Conservation (phyloP, 106 monocot species). For the Cymbidium sinense region DNA sequence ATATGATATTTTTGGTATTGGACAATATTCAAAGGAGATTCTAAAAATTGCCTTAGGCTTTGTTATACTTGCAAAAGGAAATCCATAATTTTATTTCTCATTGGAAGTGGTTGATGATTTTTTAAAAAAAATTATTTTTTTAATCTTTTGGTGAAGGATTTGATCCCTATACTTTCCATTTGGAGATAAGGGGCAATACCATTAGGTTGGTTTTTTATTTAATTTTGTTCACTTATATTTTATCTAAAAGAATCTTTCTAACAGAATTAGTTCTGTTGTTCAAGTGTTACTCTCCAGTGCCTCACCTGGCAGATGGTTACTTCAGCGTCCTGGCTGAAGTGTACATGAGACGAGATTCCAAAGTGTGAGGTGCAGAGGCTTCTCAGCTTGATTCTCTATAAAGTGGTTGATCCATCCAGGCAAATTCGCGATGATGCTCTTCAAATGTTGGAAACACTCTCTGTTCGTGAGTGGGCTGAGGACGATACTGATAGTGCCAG, state of each 20-base stretch:
- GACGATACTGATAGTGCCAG: conserved; percentile 65
- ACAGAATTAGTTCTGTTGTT: neutral
- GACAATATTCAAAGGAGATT: neutral
- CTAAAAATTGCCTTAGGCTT: neutral
- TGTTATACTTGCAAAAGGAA: neutral
- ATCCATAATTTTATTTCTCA: neutral
- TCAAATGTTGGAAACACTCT: conserved; percentile 98
- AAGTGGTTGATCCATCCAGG: conserved; percentile 86
- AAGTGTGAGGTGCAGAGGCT: conserved; percentile 91
- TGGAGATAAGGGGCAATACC: too few species aligned
- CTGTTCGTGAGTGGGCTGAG: conserved; percentile 93
- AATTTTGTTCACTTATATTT: neutral
- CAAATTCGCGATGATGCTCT: conserved; percentile 91
- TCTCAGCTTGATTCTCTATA: conserved; percentile 94
- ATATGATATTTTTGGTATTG: neutral
- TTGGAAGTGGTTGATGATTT: too few species aligned
- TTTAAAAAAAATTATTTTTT: too few species aligned
- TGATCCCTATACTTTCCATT: too few species aligned
- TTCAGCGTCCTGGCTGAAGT: conserved; percentile 96
- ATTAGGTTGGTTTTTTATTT: neutral
- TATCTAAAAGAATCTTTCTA: neutral
- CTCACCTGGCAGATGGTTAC: conserved; percentile 85
- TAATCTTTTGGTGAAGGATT: too few species aligned
- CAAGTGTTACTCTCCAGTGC: conserved; percentile 83
- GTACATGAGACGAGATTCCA: conserved; percentile 94